Percentiles rank a stretch among this genome's conserved stretches.
These are phyloP conservation scores for Leccinum pseudoinsigne DNA, from an alignment of 1,284 basidiomycete species.

Conservation along the genomic window DNA sequence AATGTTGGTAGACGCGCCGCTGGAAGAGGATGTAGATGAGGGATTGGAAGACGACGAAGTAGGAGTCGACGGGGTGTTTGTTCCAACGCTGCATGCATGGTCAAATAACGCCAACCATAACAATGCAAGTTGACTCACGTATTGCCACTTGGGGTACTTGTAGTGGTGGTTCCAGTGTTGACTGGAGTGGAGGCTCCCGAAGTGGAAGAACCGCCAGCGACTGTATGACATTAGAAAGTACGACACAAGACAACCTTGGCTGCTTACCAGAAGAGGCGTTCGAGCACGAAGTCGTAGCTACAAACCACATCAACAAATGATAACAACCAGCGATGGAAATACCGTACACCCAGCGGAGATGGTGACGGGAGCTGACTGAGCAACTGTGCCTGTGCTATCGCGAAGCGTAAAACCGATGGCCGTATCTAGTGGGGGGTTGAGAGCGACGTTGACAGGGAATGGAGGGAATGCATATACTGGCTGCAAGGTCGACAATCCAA, in stretches of 20 bases:
- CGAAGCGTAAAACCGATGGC: conserved; percentile 50
- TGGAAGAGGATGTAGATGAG: conserved; percentile 16
- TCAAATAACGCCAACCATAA: conserved; percentile 12
- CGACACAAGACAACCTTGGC: neutral
- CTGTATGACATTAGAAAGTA: conserved; percentile 22
- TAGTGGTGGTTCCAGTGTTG: conserved; percentile 5
- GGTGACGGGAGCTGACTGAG: conserved; percentile 52
- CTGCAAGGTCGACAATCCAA: conserved; percentile 45
- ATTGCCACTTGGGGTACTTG: conserved; percentile 2
- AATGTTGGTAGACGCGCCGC: conserved; percentile 34
- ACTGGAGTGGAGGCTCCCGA: conserved; percentile 5
- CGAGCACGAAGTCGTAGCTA: conserved; percentile 38
- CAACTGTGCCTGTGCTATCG: conserved; percentile 49
- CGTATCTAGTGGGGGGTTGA: conserved; percentile 36
- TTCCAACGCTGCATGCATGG: neutral
- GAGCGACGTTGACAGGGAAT: neutral
- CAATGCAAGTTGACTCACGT: conserved; percentile 20
- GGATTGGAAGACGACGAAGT: conserved; percentile 15
- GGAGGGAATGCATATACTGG: conserved; percentile 4
- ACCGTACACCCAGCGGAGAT: conserved; percentile 47
- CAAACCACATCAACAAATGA: conserved; percentile 3
- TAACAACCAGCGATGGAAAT: neutral
- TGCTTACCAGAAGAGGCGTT: conserved; percentile 24
- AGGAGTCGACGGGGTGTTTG: conserved; percentile 9
- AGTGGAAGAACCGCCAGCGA: conserved; percentile 15